Percentiles rank a stretch among this genome's conserved stretches.
Evolutionary conservation across 2,329 filamentous ascomycete species (phyloP).

Genomic region (Alternaria infectoria): DNA sequence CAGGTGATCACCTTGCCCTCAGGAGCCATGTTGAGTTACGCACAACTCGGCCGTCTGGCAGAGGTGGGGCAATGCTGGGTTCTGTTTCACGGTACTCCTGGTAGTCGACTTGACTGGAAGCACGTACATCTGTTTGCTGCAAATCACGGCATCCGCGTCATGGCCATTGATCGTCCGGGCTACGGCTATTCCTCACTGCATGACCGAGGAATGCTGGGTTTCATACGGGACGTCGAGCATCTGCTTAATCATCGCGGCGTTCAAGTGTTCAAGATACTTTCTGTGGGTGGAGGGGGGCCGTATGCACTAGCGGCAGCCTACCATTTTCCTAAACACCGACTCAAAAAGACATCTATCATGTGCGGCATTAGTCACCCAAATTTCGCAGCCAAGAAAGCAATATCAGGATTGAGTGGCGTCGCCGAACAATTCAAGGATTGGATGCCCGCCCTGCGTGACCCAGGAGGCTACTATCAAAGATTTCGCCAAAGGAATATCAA

Average conservation of each 20-base stretch:
- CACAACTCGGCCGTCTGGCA: background rate
- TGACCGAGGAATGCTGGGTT: background rate
- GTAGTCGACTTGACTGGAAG: background rate
- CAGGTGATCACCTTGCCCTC: background rate
- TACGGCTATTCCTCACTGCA: background rate
- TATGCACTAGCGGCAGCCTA: background rate
- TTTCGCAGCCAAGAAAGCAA: background rate
- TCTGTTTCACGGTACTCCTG: background rate
- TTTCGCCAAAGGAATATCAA: background rate
- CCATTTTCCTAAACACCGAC: background rate
- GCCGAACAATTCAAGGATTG: background rate
- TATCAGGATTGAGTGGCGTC: too few species aligned
- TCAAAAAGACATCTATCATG: background rate
- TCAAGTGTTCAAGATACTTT: background rate
- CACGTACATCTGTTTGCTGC: background rate
- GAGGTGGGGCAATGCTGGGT: conserved; percentile 1
- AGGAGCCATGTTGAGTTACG: background rate
- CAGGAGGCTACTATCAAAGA: too few species aligned
- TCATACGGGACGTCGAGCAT: background rate
- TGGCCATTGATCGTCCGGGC: background rate
- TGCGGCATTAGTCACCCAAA: background rate
- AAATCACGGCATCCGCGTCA: background rate
- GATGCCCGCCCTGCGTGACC: background rate
- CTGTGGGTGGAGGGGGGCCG: background rate
- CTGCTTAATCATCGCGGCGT: background rate